Percentiles rank a stretch among this genome's conserved stretches.
These are phyloP conservation scores for Dendrostoma leiphaemia DNA, from an alignment of 2,329 filamentous ascomycete species.

Conservation along the genomic window DNA sequence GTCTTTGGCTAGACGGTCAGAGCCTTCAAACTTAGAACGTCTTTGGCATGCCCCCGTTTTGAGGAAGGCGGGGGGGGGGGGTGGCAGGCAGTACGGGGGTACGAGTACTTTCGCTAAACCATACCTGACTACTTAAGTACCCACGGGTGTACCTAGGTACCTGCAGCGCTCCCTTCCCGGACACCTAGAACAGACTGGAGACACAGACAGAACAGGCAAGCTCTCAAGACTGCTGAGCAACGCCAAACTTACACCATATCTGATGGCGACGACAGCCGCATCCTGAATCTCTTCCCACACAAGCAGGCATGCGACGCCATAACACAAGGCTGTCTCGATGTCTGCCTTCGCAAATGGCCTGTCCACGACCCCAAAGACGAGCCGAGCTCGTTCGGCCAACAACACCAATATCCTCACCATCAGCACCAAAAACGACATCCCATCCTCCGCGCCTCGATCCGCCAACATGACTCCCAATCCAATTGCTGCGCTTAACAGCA, in stretches of 20 bases:
- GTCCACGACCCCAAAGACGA: slow-evolving; percentile 27
- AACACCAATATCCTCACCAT: slow-evolving; percentile 19
- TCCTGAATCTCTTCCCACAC: slow-evolving; percentile 6
- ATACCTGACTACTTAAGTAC: too few species aligned
- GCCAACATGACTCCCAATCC: slow-evolving; percentile 10
- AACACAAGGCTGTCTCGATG: slow-evolving; percentile 42
- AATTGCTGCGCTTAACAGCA: slow-evolving; percentile 13
- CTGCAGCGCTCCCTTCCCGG: too few species aligned
- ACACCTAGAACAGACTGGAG: too few species aligned
- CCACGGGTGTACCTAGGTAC: too few species aligned
- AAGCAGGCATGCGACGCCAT: slow-evolving; percentile 42
- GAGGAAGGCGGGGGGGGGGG: too few species aligned
- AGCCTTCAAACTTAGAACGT: too few species aligned
- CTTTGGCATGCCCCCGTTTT: too few species aligned
- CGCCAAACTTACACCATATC: slow-evolving; percentile 9
- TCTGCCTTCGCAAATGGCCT: slow-evolving; percentile 46
- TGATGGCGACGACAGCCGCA: slow-evolving; percentile 14
- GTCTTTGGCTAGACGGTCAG: too few species aligned
- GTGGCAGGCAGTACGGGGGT: too few species aligned
- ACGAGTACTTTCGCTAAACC: too few species aligned
- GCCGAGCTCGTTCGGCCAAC: slow-evolving; percentile 20
- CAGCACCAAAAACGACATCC: slow-evolving; percentile 18
- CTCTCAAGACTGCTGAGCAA: too few species aligned
- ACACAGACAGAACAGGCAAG: too few species aligned
- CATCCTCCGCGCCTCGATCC: slow-evolving; percentile 1